Evolutionary conservation across 495 filamentous ascomycete genomes (phyloP).

Genomic region (Penicillium angulare): DNA sequence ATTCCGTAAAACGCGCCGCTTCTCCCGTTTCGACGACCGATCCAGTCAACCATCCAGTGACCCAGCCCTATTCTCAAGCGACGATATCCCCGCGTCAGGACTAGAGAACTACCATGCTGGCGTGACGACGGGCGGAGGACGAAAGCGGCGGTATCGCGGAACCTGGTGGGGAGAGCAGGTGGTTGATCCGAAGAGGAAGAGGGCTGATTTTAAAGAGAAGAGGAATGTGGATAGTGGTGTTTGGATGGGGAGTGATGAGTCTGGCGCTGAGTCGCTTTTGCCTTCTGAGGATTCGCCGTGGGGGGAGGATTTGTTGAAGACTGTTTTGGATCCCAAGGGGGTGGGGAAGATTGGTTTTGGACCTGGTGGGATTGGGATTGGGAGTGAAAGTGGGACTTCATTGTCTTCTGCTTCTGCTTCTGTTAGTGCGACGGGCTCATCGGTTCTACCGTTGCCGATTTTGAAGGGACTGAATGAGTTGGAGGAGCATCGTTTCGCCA

Average conservation of each 20-base stretch:
- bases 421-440: not conserved
- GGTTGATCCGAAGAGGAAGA: slow-evolving; percentile 47
- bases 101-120: slow-evolving; percentile 65
- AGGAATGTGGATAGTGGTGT: slow-evolving; percentile 77
- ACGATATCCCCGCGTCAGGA: slow-evolving; percentile 66
- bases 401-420: not conserved
- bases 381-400: too few relatives aligned
- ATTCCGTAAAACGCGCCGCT: slow-evolving; percentile 30
- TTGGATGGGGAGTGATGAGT: slow-evolving; percentile 71
- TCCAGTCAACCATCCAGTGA: slow-evolving; percentile 64
- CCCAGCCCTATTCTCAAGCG: slow-evolving; percentile 74
- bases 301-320: slow-evolving; percentile 40
- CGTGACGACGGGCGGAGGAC: slow-evolving; percentile 38
- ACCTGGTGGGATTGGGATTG: too few relatives aligned
- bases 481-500: slow-evolving; percentile 35
- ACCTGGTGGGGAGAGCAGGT: slow-evolving; percentile 69
- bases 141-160: slow-evolving; percentile 65
- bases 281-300: slow-evolving; percentile 38
- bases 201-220: slow-evolving; percentile 54
- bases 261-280: slow-evolving; percentile 30
- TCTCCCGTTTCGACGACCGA: slow-evolving; percentile 40
- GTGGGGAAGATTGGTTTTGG: not conserved
- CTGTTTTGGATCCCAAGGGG: slow-evolving; percentile 16
- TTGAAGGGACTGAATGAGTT: slow-evolving; percentile 32
- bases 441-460: slow-evolving; percentile 6